phyloP scores from a whole-genome alignment of 75 land plant genomes.

The Larix kaempferi region DNA sequence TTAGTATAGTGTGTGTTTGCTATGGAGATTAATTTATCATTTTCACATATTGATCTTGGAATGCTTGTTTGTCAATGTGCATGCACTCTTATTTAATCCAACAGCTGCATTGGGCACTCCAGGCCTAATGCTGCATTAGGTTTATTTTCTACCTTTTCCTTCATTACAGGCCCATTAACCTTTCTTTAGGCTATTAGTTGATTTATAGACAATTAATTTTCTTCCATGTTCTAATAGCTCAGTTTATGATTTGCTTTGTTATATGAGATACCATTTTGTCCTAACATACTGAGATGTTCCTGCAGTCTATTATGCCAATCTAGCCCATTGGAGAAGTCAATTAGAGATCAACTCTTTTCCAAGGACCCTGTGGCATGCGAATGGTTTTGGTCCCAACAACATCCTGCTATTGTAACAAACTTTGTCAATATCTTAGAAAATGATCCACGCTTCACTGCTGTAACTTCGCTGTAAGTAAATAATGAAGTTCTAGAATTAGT shows the following conservation, averaged over 20 bases:
- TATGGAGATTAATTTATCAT: too few species aligned
- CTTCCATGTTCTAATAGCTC: background rate
- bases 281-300: background rate
- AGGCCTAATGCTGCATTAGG: too few species aligned
- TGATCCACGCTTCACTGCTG: slow-evolving; percentile 63
- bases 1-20: too few species aligned
- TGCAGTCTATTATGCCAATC: slow-evolving; percentile 69
- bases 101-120: too few species aligned
- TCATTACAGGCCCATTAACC: too few species aligned
- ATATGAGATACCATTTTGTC: background rate
- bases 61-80: too few species aligned
- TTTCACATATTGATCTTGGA: too few species aligned
- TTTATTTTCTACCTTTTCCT: too few species aligned
- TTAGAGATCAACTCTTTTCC: slow-evolving; percentile 59
- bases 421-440: slow-evolving; percentile 77
- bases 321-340: slow-evolving; percentile 66
- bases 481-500: background rate
- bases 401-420: slow-evolving; percentile 56
- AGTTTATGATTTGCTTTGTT: background rate
- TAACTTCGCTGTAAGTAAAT: slow-evolving; percentile 53
- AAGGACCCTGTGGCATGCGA: slow-evolving; percentile 75
- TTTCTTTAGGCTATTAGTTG: too few species aligned
- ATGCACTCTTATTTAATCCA: too few species aligned
- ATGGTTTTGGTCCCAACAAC: slow-evolving; percentile 89
- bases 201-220: too few species aligned